Evolutionary conservation across 768 basidiomycete species (phyloP), one percentile per base, ranked within the genome.

Genomic region (Pleurotus sapidus): DNA sequence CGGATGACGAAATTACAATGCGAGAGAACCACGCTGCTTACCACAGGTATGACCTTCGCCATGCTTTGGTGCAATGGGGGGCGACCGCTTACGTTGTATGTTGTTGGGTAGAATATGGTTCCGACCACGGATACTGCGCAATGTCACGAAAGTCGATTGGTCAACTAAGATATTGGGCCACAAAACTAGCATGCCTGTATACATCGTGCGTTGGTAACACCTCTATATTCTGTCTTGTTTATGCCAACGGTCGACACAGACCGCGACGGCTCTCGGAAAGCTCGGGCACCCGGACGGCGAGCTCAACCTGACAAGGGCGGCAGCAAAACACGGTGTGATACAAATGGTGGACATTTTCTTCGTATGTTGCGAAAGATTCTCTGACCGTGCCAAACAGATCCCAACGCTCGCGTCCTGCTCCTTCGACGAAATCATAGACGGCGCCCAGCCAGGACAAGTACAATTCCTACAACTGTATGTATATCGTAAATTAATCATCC

Each of bases 211-310:
- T 60, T 34, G 42, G 27, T 5, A 51, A 43, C 30, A 40, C 12
- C 20, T 23, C 27, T 11, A 14, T 25, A 27, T 6, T 23, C 12
- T 9, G 15, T 30, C 54, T 5, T 18, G 51, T 25, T 14, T 53
- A 37, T 15, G 17, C 5, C 11, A 42, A 51, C 14, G 24, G 8
- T 30, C 42, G 56, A 11, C 62, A 9, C 8, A 77, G 76, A 71
- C 86, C n/a, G 93, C 93, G 0, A 94, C 93, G 4, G 93, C 91
- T 3, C 80, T 94, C 3, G 93, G 95, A 56, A 98, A 96, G 74
- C 86, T 99, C 1, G 94, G 96, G 2, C 95, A 98, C 67, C 93
- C 95, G 0, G 93, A 97, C 59, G 96, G 96, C 7, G 96, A 98
- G 73, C 78, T 96, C 17, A 93, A 89, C 64, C 69, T 98, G 23